Base-by-base conservation (phyloP, 129 eudicot species). In the Saposhnikovia divaricata region DNA sequence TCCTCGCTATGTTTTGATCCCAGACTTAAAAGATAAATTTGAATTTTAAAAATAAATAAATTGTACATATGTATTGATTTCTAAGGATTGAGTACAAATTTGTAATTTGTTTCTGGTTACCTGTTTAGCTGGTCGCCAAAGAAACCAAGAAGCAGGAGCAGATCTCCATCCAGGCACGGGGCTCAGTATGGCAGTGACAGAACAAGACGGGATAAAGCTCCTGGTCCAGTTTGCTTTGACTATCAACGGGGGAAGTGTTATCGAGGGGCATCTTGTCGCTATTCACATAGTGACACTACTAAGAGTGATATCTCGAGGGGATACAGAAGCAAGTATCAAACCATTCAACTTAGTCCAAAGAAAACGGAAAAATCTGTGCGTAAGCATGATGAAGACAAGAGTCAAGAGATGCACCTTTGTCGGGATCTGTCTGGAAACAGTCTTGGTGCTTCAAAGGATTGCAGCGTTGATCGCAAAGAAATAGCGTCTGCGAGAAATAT, bases 111-210 rank as follows among this genome's bases (percentile, higher is more conserved):
- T 40, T 63, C 74, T 77, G 61, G 61, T 78, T 79, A 19, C 27
- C 61, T 55, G 85, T 80, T 48, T 88, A 94, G 98, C 88, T 79
- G 92, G 85, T 92, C 97, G 53, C 98, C 98, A 47, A 90, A 79
- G 84, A 91, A 81, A 76, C 78, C 82, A 25, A 90, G 90, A 87
- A 87, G 92, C 85, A 88, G 97, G 87, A 91, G 96, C 88, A 89
- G 88, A 80, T 92, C 97, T 85, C 85, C 91, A 44, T 80, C 72
- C 27, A 86, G 93, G 84, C 85, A 84, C 27, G 87, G 86, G 40
- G 80, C 68, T 76, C 88, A 84, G 44, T 42, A 72, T 77, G 81
- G 79, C 51, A 84, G 82, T 46, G 89, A 91, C 73, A 86, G 83
- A 82, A n/a, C 77, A 78, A 86, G 89, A 85, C 78, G 92, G 59